These are phyloP conservation scores for Coemansia sp. DNA, from an alignment of 192 early-diverging fungal species.

Conservation along the genomic window DNA sequence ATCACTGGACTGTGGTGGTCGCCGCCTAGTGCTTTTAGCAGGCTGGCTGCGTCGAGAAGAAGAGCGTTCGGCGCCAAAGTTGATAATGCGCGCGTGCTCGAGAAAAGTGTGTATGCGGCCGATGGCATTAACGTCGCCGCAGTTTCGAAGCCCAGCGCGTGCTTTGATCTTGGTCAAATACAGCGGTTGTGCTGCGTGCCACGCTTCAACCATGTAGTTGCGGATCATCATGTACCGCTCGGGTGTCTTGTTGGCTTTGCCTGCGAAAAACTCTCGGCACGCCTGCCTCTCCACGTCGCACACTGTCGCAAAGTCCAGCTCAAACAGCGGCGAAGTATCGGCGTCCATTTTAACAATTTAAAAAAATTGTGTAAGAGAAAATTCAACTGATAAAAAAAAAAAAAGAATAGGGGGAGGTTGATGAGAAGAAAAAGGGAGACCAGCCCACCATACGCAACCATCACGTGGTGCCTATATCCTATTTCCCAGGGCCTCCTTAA, in stretches of 20 bases:
- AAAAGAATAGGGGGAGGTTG: neutral
- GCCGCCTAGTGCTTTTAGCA: neutral
- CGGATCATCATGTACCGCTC: conserved; percentile 85
- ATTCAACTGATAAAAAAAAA: neutral
- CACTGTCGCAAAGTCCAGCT: conserved; percentile 8
- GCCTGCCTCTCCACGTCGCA: conserved; percentile 22
- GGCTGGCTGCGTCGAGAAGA: conserved; percentile 5
- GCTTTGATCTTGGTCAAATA: conserved; percentile 85
- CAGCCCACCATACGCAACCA: neutral
- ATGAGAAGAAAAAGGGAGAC: neutral
- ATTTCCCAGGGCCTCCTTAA: neutral
- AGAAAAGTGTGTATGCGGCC: conserved; percentile 82
- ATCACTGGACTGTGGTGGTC: neutral
- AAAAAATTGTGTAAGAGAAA: neutral
- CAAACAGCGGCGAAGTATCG: neutral
- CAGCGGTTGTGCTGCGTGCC: conserved; percentile 65
- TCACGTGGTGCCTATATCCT: neutral
- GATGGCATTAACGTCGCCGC: conserved; percentile 93
- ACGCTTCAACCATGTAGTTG: conserved; percentile 84
- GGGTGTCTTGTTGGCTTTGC: conserved; percentile 76
- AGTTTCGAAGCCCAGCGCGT: conserved; percentile 72
- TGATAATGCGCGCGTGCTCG: conserved; percentile 77
- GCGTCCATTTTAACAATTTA: neutral
- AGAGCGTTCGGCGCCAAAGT: conserved; percentile 58
- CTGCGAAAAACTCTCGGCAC: conserved; percentile 66